Evolutionary conservation across 2,329 filamentous ascomycete genomes (phyloP).

Genomic region (Sclerotinia borealis): DNA sequence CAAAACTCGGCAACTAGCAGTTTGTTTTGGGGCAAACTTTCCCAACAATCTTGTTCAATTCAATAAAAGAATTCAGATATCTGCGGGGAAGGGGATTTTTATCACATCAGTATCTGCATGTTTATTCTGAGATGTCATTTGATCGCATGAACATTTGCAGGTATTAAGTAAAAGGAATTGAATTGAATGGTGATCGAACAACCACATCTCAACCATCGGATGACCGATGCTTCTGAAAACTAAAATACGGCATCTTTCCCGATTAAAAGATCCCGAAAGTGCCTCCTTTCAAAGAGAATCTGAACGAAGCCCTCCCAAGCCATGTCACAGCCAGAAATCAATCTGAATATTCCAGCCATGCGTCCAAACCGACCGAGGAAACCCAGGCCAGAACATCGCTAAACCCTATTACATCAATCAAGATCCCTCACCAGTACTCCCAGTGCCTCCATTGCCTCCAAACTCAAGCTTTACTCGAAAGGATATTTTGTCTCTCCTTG

Average conservation of each 20-base stretch:
- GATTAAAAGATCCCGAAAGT: background rate
- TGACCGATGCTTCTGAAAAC: background rate
- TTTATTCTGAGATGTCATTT: background rate
- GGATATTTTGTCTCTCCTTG: conserved; percentile 1
- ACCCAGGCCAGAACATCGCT: background rate
- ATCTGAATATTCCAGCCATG: background rate
- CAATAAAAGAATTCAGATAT: background rate
- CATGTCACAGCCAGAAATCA: background rate
- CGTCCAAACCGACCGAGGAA: background rate
- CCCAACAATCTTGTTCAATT: background rate
- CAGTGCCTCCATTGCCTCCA: background rate
- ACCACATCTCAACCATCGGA: background rate
- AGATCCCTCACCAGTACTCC: background rate
- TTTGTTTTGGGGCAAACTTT: background rate
- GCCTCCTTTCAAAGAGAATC: background rate
- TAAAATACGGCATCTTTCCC: background rate
- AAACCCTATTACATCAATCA: background rate
- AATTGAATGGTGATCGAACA: background rate
- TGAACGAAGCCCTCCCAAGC: background rate
- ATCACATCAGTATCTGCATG: background rate
- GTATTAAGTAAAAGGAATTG: background rate
- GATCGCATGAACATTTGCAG: background rate
- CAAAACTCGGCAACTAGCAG: background rate
- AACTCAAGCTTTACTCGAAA: background rate
- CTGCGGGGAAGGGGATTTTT: background rate